These are phyloP conservation scores for Pyrrhoderma lamaoense DNA, from an alignment of 1,284 basidiomycete species.

Conservation along the genomic window DNA sequence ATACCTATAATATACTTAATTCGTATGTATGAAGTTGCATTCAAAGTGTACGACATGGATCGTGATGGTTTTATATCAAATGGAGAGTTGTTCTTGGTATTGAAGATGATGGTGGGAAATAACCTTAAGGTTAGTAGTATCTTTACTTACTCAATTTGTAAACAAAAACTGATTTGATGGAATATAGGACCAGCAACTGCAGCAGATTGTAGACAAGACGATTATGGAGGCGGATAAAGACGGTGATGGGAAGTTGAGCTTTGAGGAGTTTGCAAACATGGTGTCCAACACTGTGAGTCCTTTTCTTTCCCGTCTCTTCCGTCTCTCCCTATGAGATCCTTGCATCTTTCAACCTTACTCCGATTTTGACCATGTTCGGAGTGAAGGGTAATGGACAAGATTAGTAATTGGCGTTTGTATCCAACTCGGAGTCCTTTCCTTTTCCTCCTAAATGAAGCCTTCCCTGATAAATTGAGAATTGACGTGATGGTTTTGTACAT, in stretches of 20 bases:
- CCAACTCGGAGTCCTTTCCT: too few relatives aligned
- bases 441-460: too few relatives aligned
- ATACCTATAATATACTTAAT: neutral
- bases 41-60: slow-evolving; percentile 99
- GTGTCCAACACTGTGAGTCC: slow-evolving; percentile 85
- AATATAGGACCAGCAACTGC: slow-evolving; percentile 87
- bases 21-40: slow-evolving; percentile 71
- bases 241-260: slow-evolving; percentile 93
- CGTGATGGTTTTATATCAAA: slow-evolving; percentile 98
- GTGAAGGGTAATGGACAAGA: too few relatives aligned
- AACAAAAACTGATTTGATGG: slow-evolving; percentile 2
- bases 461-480: too few relatives aligned
- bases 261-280: slow-evolving; percentile 95
- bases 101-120: slow-evolving; percentile 99
- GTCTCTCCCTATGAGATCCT: slow-evolving; percentile 3
- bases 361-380: too few relatives aligned
- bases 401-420: too few relatives aligned
- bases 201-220: slow-evolving; percentile 99
- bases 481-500: too few relatives aligned
- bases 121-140: slow-evolving; percentile 77
- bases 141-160: neutral
- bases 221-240: slow-evolving; percentile 99
- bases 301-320: neutral
- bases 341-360: neutral
- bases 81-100: slow-evolving; percentile 94